phyloP scores from a whole-genome alignment of 345 rosid species.

The Gossypium longicalyx region DNA sequence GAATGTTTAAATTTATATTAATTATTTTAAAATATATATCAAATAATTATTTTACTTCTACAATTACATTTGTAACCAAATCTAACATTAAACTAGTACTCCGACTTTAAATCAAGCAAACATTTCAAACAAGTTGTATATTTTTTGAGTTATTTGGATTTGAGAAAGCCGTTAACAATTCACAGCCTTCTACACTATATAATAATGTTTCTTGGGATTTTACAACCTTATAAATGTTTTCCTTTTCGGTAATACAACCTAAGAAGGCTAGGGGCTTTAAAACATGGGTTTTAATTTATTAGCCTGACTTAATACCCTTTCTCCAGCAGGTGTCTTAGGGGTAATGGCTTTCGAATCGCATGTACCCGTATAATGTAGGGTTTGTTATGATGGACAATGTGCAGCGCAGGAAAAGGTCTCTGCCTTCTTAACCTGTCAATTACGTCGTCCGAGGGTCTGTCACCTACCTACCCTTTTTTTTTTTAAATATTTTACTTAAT shows the following conservation, averaged over 20 bases:
- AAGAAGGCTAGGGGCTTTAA: background rate
- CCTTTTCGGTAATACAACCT: too few species aligned
- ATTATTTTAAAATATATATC: too few species aligned
- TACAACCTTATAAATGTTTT: background rate
- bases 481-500: background rate
- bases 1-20: too few species aligned
- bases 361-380: background rate
- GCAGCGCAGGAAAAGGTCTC: slow-evolving; percentile 8
- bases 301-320: background rate
- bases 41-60: too few species aligned
- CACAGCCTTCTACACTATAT: too few species aligned
- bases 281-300: too few species aligned
- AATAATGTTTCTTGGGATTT: background rate
- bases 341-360: background rate
- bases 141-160: too few species aligned
- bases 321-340: background rate
- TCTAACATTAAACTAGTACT: too few species aligned
- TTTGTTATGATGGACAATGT: slow-evolving; percentile 26
- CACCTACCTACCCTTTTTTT: background rate
- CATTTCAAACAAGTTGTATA: too few species aligned
- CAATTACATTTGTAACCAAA: too few species aligned
- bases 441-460: background rate
- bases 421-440: slow-evolving; percentile 10
- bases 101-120: too few species aligned
- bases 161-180: too few species aligned